Conservation (phyloP, 306 rosid genomes). For the Herpetospermum pedunculosum region DNA sequence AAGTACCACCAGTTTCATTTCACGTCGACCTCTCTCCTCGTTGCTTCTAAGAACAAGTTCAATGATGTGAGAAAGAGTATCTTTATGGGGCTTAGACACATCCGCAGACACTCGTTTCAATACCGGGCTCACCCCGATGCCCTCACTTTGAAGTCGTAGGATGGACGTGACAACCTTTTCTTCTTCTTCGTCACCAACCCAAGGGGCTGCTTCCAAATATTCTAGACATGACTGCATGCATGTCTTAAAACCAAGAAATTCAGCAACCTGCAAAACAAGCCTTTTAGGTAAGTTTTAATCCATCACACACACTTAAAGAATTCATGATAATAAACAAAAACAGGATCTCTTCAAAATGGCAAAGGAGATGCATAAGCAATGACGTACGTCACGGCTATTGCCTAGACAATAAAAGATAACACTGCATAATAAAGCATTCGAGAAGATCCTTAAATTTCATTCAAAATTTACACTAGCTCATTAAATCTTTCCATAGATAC, state of each 20-base stretch:
- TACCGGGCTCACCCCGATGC: constrained; percentile 54
- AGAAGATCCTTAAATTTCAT: not conserved
- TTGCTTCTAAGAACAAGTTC: constrained; percentile 83
- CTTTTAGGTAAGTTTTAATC: constrained; percentile 3
- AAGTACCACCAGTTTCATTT: constrained; percentile 79
- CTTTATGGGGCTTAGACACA: constrained; percentile 44
- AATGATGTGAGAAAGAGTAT: constrained; percentile 56
- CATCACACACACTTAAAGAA: not conserved
- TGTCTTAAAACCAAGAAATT: constrained; percentile 54
- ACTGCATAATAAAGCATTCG: not conserved
- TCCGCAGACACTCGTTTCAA: constrained; percentile 80
- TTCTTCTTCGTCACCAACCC: constrained; percentile 93
- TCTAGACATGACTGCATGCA: constrained; percentile 82
- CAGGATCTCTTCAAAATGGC: not conserved
- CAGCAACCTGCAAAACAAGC: constrained; percentile 61
- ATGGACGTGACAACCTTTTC: constrained; percentile 76
- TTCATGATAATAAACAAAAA: not conserved
- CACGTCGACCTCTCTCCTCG: constrained; percentile 79
- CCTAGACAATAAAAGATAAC: not conserved
- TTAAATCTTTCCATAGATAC: not conserved
- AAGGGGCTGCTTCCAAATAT: constrained; percentile 91
- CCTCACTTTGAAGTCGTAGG: constrained; percentile 60
- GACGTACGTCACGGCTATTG: not conserved
- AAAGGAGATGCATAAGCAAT: not conserved
- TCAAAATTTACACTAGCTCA: not conserved